A percentile compares a stretch with the other conserved stretches of the same genome.
phyloP scores from a whole-genome alignment of 2,329 filamentous ascomycete genomes.

The Exophiala alcalophila region DNA sequence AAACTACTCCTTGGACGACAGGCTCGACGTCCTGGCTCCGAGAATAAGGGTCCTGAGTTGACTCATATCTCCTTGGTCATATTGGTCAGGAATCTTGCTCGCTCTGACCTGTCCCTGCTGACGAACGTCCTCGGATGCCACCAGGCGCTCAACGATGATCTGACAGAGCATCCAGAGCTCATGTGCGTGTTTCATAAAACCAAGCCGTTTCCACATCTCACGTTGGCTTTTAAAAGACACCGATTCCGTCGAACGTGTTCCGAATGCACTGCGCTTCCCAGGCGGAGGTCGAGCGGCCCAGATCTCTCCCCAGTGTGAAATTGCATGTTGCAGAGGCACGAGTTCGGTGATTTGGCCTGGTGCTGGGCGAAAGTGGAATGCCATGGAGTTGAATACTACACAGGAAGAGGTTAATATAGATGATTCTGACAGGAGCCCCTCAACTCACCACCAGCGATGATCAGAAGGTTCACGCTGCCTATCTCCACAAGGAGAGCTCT shows the following conservation, averaged over 20 bases:
- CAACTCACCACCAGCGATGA: slow-evolving; percentile 5
- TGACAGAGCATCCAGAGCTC: slow-evolving; percentile 7
- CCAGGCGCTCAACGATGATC: neutral
- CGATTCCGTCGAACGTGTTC: slow-evolving; percentile 2
- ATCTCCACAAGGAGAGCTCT: no score
- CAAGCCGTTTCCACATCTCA: no score
- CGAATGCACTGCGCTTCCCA: neutral
- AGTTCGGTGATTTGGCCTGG: slow-evolving; percentile 2
- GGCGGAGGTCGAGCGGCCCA: slow-evolving; percentile 1
- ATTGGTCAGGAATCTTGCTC: neutral
- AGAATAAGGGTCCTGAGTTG: neutral
- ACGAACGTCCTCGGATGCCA: no score
- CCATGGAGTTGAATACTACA: no score
- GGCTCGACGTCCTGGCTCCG: no score
- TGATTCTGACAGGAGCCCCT: no score
- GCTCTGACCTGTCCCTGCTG: no score
- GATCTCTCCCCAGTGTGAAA: neutral
- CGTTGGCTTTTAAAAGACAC: no score
- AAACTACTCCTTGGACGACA: no score
- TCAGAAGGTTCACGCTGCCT: slow-evolving; percentile 9
- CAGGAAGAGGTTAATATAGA: no score
- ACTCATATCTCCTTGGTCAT: slow-evolving; percentile 4
- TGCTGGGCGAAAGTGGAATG: slow-evolving; percentile 3
- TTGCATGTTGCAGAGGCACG: slow-evolving; percentile 2
- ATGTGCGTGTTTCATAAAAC: slow-evolving; percentile 8